phyloP scores from a whole-genome alignment of 352 stramenopile species.

The Phytopythium helicoides region DNA sequence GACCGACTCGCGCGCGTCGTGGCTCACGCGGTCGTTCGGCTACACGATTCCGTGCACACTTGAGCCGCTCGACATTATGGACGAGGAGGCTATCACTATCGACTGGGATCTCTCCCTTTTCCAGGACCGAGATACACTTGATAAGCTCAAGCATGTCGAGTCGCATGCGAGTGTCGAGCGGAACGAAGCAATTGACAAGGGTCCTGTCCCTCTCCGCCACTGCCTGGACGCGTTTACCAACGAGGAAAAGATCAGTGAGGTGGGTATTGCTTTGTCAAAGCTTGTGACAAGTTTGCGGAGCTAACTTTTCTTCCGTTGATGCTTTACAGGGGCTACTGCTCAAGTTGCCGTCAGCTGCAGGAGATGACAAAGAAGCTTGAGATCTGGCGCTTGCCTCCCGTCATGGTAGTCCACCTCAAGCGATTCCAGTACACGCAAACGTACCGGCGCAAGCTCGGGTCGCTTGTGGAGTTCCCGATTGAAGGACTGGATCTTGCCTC shows the following conservation, averaged over 20 bases:
- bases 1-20: slow-evolving; percentile 73
- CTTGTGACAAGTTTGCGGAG: background rate
- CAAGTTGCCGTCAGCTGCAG: slow-evolving; percentile 93
- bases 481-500: slow-evolving; percentile 92
- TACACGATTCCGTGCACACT: slow-evolving; percentile 77
- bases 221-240: slow-evolving; percentile 85
- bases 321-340: slow-evolving; percentile 90
- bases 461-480: slow-evolving; percentile 96
- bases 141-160: slow-evolving; percentile 87
- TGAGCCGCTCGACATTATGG: slow-evolving; percentile 72
- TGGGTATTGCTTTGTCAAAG: slow-evolving; percentile 7
- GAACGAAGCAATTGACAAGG: slow-evolving; percentile 87
- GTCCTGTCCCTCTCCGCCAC: slow-evolving; percentile 75
- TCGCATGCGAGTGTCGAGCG: slow-evolving; percentile 75
- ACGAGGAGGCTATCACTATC: slow-evolving; percentile 86
- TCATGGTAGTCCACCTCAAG: slow-evolving; percentile 99
- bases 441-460: slow-evolving; percentile 84
- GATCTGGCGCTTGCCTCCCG: slow-evolving; percentile 95
- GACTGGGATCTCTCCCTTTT: slow-evolving; percentile 86
- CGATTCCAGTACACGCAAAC: slow-evolving; percentile 97
- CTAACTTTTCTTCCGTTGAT: slow-evolving; percentile 2
- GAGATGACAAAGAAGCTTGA: slow-evolving; percentile 98
- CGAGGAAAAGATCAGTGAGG: slow-evolving; percentile 86
- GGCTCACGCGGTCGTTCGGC: slow-evolving; percentile 80
- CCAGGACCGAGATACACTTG: slow-evolving; percentile 75